phyloP scores from a whole-genome alignment of 768 basidiomycete species.

The Termitomyces sp. region DNA sequence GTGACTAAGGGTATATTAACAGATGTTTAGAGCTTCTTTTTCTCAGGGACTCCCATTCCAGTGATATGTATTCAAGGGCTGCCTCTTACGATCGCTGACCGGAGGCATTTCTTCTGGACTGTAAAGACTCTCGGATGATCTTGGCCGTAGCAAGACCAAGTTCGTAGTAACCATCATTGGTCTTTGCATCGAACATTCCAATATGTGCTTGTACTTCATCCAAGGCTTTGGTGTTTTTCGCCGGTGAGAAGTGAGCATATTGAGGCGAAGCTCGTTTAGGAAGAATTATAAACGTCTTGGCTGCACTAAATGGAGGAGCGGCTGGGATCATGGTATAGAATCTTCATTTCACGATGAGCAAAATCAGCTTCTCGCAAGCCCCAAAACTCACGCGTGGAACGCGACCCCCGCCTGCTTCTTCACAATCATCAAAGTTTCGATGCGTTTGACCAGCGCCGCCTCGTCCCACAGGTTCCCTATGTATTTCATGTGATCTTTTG shows the following conservation, averaged over 20 bases:
- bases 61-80: not conserved
- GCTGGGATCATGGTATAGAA: constrained; percentile 79
- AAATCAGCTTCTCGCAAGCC: not conserved
- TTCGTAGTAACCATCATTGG: constrained; percentile 89
- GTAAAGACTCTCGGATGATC: constrained; percentile 53
- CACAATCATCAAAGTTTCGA: constrained; percentile 56
- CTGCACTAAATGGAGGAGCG: constrained; percentile 43
- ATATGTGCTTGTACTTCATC: constrained; percentile 86
- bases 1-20: constrained; percentile 1
- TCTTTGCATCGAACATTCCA: constrained; percentile 76
- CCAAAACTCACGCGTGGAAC: constrained; percentile 61
- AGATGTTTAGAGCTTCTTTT: not conserved
- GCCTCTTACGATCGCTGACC: not conserved
- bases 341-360: constrained; percentile 30
- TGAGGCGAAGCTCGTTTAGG: constrained; percentile 49
- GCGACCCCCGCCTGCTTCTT: constrained; percentile 57
- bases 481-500: constrained; percentile 86
- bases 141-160: constrained; percentile 66
- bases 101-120: constrained; percentile 19
- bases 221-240: constrained; percentile 57
- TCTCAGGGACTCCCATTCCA: not conserved
- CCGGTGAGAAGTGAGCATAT: constrained; percentile 52
- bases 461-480: constrained; percentile 85
- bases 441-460: constrained; percentile 47
- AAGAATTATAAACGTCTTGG: constrained; percentile 75